A percentile compares a stretch with the other conserved stretches of the same genome.
Evolutionary conservation across 2,329 filamentous ascomycete species (phyloP).

Genomic region (Cryphonectria parasitica): DNA sequence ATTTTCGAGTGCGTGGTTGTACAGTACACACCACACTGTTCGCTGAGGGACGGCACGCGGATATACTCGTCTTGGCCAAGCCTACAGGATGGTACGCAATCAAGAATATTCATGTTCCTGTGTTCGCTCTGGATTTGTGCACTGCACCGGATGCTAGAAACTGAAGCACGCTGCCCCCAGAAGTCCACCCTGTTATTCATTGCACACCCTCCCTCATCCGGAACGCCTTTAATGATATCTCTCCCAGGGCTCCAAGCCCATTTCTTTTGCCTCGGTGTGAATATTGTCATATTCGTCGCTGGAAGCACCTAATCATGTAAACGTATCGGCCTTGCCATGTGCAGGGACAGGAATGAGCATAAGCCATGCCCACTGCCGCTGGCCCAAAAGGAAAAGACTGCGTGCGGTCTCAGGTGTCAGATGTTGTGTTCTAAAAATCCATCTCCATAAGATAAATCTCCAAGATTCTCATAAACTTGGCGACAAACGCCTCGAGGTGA

Average conservation of each 20-base stretch:
- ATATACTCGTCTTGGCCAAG: neutral
- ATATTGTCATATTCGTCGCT: neutral
- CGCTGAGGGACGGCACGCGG: neutral
- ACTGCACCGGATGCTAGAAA: neutral
- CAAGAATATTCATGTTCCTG: neutral
- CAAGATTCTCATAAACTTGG: constrained; percentile 95
- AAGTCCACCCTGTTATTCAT: neutral
- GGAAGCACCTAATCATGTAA: neutral
- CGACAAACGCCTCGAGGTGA: constrained; percentile 96
- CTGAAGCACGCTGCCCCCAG: neutral
- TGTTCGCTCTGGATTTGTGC: neutral
- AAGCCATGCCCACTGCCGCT: neutral
- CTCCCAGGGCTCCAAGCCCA: neutral
- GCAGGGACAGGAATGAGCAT: neutral
- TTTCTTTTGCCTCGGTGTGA: neutral
- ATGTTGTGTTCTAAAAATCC: constrained; percentile 58
- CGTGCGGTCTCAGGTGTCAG: neutral
- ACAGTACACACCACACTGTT: neutral
- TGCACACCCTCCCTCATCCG: constrained; percentile 17
- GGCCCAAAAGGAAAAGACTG: neutral
- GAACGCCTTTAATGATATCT: constrained; percentile 14
- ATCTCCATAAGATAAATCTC: constrained; percentile 92
- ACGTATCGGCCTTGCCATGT: neutral
- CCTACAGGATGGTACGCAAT: neutral
- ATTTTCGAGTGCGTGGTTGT: neutral